These are phyloP conservation scores for Rasamsonia emersonii DNA, from an alignment of 2,329 filamentous ascomycete species.

Conservation along the genomic window DNA sequence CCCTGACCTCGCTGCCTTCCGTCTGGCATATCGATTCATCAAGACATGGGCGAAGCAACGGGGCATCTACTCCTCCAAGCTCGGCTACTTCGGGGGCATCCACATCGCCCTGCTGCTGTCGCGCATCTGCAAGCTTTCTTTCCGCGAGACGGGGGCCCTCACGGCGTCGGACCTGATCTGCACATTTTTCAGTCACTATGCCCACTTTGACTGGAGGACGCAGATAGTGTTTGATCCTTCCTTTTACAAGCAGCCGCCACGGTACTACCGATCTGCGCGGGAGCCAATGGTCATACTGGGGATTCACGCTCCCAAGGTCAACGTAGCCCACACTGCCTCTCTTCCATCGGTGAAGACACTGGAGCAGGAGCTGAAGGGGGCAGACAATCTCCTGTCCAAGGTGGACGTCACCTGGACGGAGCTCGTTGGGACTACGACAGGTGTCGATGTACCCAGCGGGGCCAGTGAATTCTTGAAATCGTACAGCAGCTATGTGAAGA, in stretches of 20 bases:
- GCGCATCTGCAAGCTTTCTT: constrained; percentile 50
- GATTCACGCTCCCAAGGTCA: constrained; percentile 53
- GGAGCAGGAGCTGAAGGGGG: constrained; percentile 43
- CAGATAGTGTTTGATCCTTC: constrained; percentile 52
- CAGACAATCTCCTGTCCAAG: constrained; percentile 32
- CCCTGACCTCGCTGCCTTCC: constrained; percentile 51
- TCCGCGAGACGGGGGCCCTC: constrained; percentile 25
- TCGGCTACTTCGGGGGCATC: constrained; percentile 57
- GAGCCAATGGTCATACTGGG: constrained; percentile 58
- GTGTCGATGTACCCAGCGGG: constrained; percentile 13
- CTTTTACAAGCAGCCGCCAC: constrained; percentile 32
- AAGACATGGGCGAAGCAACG: constrained; percentile 54
- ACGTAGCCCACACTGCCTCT: constrained; percentile 50
- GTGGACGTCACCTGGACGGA: constrained; percentile 35
- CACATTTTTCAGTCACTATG: constrained; percentile 58
- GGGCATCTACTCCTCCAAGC: constrained; percentile 57
- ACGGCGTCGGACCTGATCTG: constrained; percentile 45
- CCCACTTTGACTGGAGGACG: constrained; percentile 50
- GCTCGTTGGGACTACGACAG: constrained; percentile 27
- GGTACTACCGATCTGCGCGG: constrained; percentile 47
- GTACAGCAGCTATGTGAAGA: constrained; percentile 50
- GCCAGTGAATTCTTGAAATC: constrained; percentile 42
- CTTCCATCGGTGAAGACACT: constrained; percentile 45
- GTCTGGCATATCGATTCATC: constrained; percentile 50
- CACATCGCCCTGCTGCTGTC: constrained; percentile 56